Base-by-base conservation (phyloP, 805 yeast species). In the Wickerhamomyces subpelliculosus region DNA sequence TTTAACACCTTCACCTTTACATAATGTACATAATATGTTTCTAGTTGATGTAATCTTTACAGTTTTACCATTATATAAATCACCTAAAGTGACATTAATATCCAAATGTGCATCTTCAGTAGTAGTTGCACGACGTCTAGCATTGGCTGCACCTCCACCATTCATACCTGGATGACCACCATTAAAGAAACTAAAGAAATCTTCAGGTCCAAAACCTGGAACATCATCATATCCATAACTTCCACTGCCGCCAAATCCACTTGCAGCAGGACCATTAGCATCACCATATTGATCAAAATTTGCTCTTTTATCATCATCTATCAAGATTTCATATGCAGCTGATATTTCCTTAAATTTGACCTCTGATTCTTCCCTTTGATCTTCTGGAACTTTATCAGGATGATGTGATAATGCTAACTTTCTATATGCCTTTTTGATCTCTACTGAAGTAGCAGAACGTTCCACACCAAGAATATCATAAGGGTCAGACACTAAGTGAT, bases 301-400 rank as follows among this genome's bases (percentile, higher is more conserved):
- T 27, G 61, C 61, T 41, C 88, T 61, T 48, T 67, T 72, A 10
- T 60, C 69, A 25, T 79, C 94, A 56, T 89, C 95, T 22, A 77
- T 75, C 41, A 90, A 62, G 4, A 83, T 65, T 54, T 87, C 95
- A 57, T 90, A 90, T 0, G 97, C 97, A 43, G 81, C 83, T 16
- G 81, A 73, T 40, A 90, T 75, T 49, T 82, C 89, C 58, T 90
- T 90, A 62, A 90, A 90, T 54, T 71, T 74, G 44, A 72, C 65
- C 59, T 87, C 97, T 4, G 95, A 84, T 16, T 66, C 74, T 13
- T 69, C 80, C 42, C 93, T 67, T 18, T 76, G 77, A 9, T 73
- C 76, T 46, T 78, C 85, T 0, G 75, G 57, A 2, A 77, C 88
- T 56, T 93, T 90, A 59, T 90, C 97, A 0, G 97, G 97, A 60